These are phyloP conservation scores for Hypoxylon sp. DNA, from an alignment of 2,329 filamentous ascomycete genomes.

Conservation along the genomic window DNA sequence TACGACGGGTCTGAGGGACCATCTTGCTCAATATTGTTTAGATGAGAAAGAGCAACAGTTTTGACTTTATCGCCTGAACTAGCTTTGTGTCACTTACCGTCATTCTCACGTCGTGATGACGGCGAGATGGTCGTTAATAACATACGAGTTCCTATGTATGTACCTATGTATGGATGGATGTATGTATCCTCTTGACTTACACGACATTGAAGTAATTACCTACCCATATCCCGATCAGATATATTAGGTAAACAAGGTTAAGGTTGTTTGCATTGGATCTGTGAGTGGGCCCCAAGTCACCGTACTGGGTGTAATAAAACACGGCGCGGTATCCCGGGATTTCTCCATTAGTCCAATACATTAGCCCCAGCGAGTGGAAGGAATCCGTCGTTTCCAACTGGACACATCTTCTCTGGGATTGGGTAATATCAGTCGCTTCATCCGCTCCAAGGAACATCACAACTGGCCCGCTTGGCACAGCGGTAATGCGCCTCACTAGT, in stretches of 20 bases:
- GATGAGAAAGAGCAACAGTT: no score
- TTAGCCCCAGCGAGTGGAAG: no score
- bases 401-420: neutral
- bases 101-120: neutral
- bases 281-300: neutral
- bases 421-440: neutral
- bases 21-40: no score
- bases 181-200: neutral
- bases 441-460: neutral
- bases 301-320: neutral
- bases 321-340: neutral
- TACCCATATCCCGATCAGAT: neutral
- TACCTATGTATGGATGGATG: no score
- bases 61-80: no score
- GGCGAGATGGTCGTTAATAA: neutral
- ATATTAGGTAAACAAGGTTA: no score
- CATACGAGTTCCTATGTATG: no score
- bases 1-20: no score
- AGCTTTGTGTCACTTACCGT: no score
- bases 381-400: no score
- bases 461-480: conserved; percentile 25
- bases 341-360: neutral
- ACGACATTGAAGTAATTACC: neutral
- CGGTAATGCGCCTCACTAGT: conserved; percentile 36
- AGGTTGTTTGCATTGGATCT: neutral